Percentiles rank a stretch among this genome's conserved stretches.
phyloP scores from a whole-genome alignment of 139 green algal species.

The Chlamydomonas asymmetrica region DNA sequence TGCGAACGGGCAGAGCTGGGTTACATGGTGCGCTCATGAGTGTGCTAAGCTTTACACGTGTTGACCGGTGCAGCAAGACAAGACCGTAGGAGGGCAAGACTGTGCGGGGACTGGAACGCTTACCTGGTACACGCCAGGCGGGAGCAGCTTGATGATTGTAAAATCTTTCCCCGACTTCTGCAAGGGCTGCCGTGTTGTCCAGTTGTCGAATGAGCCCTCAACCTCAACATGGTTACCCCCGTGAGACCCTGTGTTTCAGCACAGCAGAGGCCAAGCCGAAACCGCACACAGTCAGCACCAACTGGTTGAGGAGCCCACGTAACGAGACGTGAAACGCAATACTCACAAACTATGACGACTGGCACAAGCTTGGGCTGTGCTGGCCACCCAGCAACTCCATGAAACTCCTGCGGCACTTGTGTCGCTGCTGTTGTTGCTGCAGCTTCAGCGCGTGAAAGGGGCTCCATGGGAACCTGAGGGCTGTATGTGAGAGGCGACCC shows the following conservation, averaged over 20 bases:
- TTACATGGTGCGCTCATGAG: too few relatives aligned
- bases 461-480: slow-evolving; percentile 79
- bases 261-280: too few relatives aligned
- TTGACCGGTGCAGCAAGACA: too few relatives aligned
- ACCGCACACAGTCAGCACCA: background rate
- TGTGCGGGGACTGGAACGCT: too few relatives aligned
- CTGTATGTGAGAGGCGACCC: slow-evolving; percentile 88
- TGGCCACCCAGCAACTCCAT: slow-evolving; percentile 69
- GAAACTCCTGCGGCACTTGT: too few relatives aligned
- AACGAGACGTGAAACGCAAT: background rate
- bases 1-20: too few relatives aligned
- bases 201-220: slow-evolving; percentile 97
- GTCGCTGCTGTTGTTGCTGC: slow-evolving; percentile 11
- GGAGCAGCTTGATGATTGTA: slow-evolving; percentile 94
- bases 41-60: too few relatives aligned
- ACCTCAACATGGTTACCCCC: slow-evolving; percentile 89
- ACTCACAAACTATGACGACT: slow-evolving; percentile 85
- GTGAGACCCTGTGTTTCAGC: slow-evolving; percentile 84
- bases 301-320: background rate
- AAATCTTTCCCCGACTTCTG: slow-evolving; percentile 91
- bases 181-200: slow-evolving; percentile 81
- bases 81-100: too few relatives aligned
- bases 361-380: slow-evolving; percentile 83
- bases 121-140: slow-evolving; percentile 92
- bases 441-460: slow-evolving; percentile 43